phyloP scores from a whole-genome alignment of 257 asterid genomes.

The Nicotiana sylvestris region DNA sequence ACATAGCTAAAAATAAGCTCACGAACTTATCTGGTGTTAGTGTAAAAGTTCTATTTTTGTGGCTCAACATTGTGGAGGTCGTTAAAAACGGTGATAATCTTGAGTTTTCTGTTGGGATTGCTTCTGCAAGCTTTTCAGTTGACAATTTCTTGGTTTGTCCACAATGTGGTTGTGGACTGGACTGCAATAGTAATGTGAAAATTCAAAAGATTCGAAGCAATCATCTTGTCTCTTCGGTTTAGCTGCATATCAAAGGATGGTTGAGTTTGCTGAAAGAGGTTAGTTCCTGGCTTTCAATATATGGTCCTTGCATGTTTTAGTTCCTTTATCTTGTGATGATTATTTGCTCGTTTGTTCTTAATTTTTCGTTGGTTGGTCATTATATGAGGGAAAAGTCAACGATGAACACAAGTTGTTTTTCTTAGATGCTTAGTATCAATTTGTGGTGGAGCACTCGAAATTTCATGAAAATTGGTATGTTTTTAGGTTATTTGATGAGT shows the following conservation, averaged over 20 bases:
- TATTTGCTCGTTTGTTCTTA: background rate
- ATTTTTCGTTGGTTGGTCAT: background rate
- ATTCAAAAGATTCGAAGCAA: slow-evolving; percentile 14
- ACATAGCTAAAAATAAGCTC: slow-evolving; percentile 42
- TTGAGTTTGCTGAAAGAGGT: background rate
- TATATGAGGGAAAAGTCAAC: background rate
- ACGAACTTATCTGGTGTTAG: slow-evolving; percentile 53
- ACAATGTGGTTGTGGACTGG: slow-evolving; percentile 83
- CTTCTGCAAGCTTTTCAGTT: slow-evolving; percentile 55
- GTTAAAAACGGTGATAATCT: slow-evolving; percentile 43
- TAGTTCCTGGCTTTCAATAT: background rate
- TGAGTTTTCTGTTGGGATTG: slow-evolving; percentile 73
- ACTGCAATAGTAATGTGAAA: slow-evolving; percentile 33
- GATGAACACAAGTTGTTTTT: background rate
- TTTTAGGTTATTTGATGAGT: background rate
- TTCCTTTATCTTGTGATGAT: background rate
- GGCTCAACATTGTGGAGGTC: slow-evolving; percentile 78
- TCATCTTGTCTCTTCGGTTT: slow-evolving; percentile 31
- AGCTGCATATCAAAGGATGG: slow-evolving; percentile 4
- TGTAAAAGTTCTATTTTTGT: slow-evolving; percentile 59
- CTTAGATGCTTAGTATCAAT: background rate
- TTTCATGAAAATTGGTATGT: background rate
- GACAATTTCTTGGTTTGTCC: slow-evolving; percentile 59
- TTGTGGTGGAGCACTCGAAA: background rate
- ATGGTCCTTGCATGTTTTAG: background rate